These are phyloP conservation scores for Eragrostis tef DNA, from an alignment of 202 grass and related monocot species.

Conservation along the genomic window DNA sequence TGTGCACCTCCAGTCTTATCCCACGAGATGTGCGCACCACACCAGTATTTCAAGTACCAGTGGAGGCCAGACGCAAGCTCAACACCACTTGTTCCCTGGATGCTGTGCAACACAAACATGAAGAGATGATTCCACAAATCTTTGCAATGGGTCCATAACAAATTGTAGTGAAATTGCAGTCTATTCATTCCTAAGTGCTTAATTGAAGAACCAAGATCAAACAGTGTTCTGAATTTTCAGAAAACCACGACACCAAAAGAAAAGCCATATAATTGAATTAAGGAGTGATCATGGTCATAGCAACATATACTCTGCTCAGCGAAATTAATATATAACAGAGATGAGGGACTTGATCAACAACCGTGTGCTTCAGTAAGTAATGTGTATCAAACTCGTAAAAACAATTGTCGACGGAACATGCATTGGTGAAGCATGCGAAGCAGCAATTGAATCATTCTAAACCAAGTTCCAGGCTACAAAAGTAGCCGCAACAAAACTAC, in stretches of 20 bases:
- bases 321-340: background rate
- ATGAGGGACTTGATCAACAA: background rate
- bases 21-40: conserved; percentile 90
- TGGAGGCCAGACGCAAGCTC: conserved; percentile 89
- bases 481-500: background rate
- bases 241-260: background rate
- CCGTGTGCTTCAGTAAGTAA: background rate
- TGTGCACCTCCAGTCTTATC: conserved; percentile 89
- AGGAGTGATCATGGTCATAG: background rate
- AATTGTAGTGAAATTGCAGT: background rate
- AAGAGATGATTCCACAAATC: background rate
- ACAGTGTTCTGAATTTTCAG: conserved; percentile 18
- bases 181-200: conserved; percentile 6
- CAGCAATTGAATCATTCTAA: conserved; percentile 16
- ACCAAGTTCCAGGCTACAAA: background rate
- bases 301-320: background rate
- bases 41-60: conserved; percentile 96
- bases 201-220: background rate
- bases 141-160: background rate
- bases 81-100: conserved; percentile 79
- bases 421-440: background rate
- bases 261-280: background rate
- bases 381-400: background rate
- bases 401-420: background rate
- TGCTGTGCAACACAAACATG: conserved; percentile 55